phyloP scores from a whole-genome alignment of 2,329 filamentous ascomycete genomes.

The Chaetomiaceae sp. region DNA sequence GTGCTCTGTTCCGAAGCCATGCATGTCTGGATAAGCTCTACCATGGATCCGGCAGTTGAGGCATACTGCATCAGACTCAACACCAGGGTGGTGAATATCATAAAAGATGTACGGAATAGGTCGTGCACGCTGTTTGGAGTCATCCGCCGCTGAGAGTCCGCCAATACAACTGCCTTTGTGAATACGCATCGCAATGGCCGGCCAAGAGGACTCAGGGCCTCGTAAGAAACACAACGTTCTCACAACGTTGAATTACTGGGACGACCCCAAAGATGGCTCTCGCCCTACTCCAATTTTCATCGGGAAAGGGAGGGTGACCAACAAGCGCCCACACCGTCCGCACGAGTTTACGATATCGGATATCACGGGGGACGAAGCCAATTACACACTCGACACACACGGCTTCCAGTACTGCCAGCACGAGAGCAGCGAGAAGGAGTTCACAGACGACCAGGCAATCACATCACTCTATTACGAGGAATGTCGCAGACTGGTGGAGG shows the following conservation, averaged over 20 bases:
- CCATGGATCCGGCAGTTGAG: constrained; percentile 2
- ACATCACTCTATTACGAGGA: constrained; percentile 64
- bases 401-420: constrained; percentile 36
- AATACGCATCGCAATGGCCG: no score
- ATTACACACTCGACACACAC: constrained; percentile 36
- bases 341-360: constrained; percentile 38
- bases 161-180: no score
- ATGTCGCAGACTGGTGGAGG: constrained; percentile 58
- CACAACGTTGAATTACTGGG: constrained; percentile 9
- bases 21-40: constrained; percentile 1
- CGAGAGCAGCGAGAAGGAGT: constrained; percentile 28
- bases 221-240: background rate
- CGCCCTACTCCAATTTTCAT: constrained; percentile 2
- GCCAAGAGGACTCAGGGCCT: background rate
- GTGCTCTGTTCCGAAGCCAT: background rate
- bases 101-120: background rate
- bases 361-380: constrained; percentile 34
- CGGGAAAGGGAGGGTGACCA: constrained; percentile 17
- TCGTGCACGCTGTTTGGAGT: no score
- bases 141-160: background rate
- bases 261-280: constrained; percentile 4
- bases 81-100: background rate
- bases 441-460: constrained; percentile 52
- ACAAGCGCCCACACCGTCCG: constrained; percentile 28
- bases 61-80: background rate